Conservation (phyloP, 2,329 filamentous ascomycete species). For the Cyphellophora attinorum region DNA sequence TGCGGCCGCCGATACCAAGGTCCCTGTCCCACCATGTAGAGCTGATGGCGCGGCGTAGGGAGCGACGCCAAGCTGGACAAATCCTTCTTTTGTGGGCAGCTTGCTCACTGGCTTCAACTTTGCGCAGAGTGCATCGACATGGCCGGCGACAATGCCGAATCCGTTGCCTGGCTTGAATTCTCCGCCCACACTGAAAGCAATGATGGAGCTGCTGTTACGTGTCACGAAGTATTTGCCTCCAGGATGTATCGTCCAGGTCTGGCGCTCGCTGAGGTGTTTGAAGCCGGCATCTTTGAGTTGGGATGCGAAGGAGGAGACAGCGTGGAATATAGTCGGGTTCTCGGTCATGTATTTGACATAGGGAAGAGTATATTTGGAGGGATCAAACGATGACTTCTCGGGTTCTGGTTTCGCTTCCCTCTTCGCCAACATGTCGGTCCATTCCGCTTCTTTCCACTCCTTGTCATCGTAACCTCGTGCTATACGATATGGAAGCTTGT, state of each 20-base stretch:
- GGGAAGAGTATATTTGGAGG: slow-evolving; percentile 64
- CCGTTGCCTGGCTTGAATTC: slow-evolving; percentile 78
- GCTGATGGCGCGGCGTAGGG: slow-evolving; percentile 81
- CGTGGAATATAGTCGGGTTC: slow-evolving; percentile 90
- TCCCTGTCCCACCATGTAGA: slow-evolving; percentile 97
- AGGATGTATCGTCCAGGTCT: slow-evolving; percentile 68
- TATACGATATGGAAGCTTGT: slow-evolving; percentile 10
- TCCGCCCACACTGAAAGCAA: slow-evolving; percentile 75
- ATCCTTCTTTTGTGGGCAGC: slow-evolving; percentile 76
- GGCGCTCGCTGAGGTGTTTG: slow-evolving; percentile 63
- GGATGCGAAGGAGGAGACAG: slow-evolving; percentile 66
- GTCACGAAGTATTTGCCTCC: slow-evolving; percentile 85
- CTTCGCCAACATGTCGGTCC: too few species aligned
- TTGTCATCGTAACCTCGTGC: slow-evolving; percentile 4
- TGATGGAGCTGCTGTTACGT: slow-evolving; percentile 75
- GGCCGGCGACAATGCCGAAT: slow-evolving; percentile 77
- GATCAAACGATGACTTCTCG: slow-evolving; percentile 20
- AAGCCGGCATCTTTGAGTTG: slow-evolving; percentile 67
- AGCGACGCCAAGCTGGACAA: slow-evolving; percentile 79
- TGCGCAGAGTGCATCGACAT: slow-evolving; percentile 86
- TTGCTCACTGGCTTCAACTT: slow-evolving; percentile 84
- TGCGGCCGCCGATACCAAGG: slow-evolving; percentile 78
- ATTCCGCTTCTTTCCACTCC: slow-evolving; percentile 10
- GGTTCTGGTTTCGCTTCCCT: slow-evolving; percentile 12
- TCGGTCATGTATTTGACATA: slow-evolving; percentile 80